Evolutionary conservation across 768 basidiomycete species (phyloP).

Genomic region (Trametes cingulata): DNA sequence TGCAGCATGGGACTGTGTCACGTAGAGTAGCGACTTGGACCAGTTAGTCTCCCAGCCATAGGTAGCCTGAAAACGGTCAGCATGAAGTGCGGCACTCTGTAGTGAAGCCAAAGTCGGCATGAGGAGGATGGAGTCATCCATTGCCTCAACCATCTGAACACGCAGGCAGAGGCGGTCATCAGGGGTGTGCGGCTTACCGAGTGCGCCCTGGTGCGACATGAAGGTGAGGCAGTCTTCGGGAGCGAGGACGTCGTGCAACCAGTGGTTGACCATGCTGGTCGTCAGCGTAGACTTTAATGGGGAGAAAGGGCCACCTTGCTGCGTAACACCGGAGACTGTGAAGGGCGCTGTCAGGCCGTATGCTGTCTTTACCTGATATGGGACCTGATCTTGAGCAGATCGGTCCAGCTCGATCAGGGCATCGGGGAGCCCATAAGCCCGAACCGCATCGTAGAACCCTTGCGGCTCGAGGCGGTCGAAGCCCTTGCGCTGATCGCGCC

Average conservation of each 20-base stretch:
- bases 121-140: too few species aligned
- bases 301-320: slow-evolving; percentile 33
- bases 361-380: slow-evolving; percentile 22
- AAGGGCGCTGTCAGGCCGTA: slow-evolving; percentile 30
- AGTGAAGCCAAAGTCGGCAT: neutral
- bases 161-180: too few species aligned
- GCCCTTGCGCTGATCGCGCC: too few species aligned
- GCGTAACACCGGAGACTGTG: slow-evolving; percentile 29
- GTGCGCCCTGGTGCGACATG: too few species aligned
- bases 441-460: neutral
- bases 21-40: neutral
- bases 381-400: neutral
- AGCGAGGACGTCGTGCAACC: slow-evolving; percentile 15
- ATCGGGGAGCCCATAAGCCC: neutral
- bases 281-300: slow-evolving; percentile 33
- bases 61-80: neutral
- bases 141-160: too few species aligned
- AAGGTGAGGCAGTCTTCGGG: neutral
- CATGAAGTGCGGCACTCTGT: neutral
- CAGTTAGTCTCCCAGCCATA: neutral
- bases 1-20: neutral
- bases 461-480: neutral
- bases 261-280: slow-evolving; percentile 27
- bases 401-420: neutral
- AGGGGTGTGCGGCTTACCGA: too few species aligned